Evolutionary conservation across 306 rosid species (phyloP), one percentile per base, ranked within the genome.

Genomic region (Lupinus albus): DNA sequence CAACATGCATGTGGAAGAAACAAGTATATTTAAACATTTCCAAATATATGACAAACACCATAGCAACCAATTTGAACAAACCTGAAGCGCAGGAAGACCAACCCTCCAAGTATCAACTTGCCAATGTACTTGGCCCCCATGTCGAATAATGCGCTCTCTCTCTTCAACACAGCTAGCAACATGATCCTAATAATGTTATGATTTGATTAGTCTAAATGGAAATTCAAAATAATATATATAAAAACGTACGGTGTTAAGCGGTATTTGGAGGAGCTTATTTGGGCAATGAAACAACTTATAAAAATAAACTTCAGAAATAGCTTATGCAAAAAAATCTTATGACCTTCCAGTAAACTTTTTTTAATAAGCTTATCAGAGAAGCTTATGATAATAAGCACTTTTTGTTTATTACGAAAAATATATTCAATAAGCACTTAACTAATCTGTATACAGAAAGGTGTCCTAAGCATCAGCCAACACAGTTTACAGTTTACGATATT

Each of bases 21-120:
- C 38, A 41, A 38, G 67, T 11, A 17, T 16, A 68, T 72, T 53
- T 8, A 47, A 13, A 49, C 32, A 53, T 6, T 58, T 67, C 62
- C 6, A 5, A 47, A 32, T 21, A 59, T 8, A 41, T 12, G 59
- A 70, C 28, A 64, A 52, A 61, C 49, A 38, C 6, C 20, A 64
- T 25, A 12, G 16, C 74, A 68, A 46, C 49, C 52, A 74, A 46
- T 55, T 59, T 2, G 53, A 78, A 73, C 49, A 64, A 71, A 89
- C 97, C 98, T 93, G 98, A 70, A 89, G 97, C 6, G 94, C 98
- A 66, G 97, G 94, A 76, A 55, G 83, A 74, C 98, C 97, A 67
- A 93, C 91, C 77, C 97, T 84, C 98, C 98, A 90, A 63, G 91
- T 86, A 76, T 93, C 97, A 33, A 88, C 86, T 80, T 84, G 98